Evolutionary conservation across 139 green algal genomes (phyloP).

Genomic region (Auxenochlorella pyrenoidosa): DNA sequence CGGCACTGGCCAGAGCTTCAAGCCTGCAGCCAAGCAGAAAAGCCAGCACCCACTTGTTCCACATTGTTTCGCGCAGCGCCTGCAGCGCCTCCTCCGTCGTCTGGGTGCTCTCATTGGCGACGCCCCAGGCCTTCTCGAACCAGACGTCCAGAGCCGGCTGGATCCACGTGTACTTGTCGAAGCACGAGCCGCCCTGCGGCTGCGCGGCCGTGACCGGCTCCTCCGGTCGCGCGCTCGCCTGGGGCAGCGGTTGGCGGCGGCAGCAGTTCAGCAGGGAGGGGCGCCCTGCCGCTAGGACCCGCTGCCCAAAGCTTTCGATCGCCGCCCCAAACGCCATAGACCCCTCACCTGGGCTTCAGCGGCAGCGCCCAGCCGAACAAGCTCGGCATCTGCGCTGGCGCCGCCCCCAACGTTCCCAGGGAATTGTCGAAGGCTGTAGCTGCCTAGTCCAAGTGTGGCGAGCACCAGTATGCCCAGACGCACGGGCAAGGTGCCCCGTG

Average conservation of each 20-base stretch:
- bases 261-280: not conserved
- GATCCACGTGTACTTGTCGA: constrained; percentile 41
- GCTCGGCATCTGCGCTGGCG: not conserved
- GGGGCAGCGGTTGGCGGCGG: not conserved
- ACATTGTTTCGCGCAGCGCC: not conserved
- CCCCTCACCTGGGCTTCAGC: not conserved
- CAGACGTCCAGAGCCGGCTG: constrained; percentile 36
- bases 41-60: not conserved
- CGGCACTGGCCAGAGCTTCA: not conserved
- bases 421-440: not conserved
- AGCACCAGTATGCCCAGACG: not conserved
- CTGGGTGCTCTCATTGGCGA: constrained; percentile 27
- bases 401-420: no score
- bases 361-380: not conserved
- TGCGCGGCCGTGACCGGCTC: not conserved
- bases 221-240: not conserved
- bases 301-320: not conserved
- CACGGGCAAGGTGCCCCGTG: not conserved
- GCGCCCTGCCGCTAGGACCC: not conserved
- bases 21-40: not conserved
- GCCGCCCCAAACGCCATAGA: no score
- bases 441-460: not conserved
- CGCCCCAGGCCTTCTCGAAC: constrained; percentile 17
- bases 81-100: constrained; percentile 35
- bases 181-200: constrained; percentile 16